Conservation (phyloP, 1,139 yeast genomes). For the Debaryomycetaceae sp. region DNA sequence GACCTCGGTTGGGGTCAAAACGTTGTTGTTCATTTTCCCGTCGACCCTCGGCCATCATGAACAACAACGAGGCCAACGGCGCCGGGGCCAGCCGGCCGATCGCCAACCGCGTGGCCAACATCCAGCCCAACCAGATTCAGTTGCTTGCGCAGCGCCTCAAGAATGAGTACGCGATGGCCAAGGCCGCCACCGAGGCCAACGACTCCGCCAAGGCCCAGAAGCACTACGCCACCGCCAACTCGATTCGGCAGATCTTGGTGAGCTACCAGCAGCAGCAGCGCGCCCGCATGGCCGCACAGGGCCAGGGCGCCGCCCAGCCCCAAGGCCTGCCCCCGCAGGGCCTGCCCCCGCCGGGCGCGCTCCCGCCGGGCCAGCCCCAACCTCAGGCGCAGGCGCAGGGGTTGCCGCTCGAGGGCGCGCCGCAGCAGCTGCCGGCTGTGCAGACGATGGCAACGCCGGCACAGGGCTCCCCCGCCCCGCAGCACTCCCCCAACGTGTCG, state of each 20-base stretch:
- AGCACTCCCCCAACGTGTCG: too few relatives aligned
- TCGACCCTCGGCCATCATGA: too few relatives aligned
- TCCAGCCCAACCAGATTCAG: slow-evolving; percentile 56
- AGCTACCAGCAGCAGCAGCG: slow-evolving; percentile 40
- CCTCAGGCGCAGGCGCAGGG: slow-evolving; percentile 6
- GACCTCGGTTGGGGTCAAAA: too few relatives aligned
- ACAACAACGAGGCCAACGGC: background rate
- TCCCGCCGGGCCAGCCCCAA: slow-evolving; percentile 4
- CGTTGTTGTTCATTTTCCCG: too few relatives aligned
- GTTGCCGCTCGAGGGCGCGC: too few relatives aligned
- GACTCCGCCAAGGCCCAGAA: slow-evolving; percentile 68
- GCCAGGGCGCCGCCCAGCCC: slow-evolving; percentile 15
- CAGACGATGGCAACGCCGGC: too few relatives aligned
- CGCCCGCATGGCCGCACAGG: slow-evolving; percentile 20
- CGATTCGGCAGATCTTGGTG: slow-evolving; percentile 48
- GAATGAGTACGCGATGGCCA: slow-evolving; percentile 61
- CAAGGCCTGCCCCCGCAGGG: slow-evolving; percentile 6
- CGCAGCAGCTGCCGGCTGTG: too few relatives aligned
- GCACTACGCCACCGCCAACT: slow-evolving; percentile 64
- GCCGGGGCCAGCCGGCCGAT: slow-evolving; percentile 5
- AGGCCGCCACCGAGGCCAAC: slow-evolving; percentile 38
- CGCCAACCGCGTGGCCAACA: slow-evolving; percentile 19
- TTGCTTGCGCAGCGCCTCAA: slow-evolving; percentile 58
- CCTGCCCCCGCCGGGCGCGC: slow-evolving; percentile 4
- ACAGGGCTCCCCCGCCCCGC: too few relatives aligned